phyloP scores from a whole-genome alignment of 1,139 yeast species.

The Pichiaceae sp. region DNA sequence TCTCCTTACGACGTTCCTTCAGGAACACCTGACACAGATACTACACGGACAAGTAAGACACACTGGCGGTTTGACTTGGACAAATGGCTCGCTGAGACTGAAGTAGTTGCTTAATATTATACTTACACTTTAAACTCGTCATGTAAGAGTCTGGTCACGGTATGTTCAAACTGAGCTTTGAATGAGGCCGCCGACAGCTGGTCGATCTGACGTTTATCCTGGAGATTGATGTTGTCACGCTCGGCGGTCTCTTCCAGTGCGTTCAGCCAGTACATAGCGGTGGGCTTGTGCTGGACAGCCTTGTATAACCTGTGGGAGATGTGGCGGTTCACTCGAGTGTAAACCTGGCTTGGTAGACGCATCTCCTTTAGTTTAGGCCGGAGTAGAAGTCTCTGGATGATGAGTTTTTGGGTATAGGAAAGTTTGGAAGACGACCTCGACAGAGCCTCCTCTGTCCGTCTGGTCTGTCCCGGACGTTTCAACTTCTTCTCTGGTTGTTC shows the following conservation, averaged over 20 bases:
- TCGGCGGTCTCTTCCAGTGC: slow-evolving; percentile 17
- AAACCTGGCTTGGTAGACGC: slow-evolving; percentile 10
- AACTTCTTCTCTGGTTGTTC: slow-evolving; percentile 5
- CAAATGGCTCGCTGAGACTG: slow-evolving; percentile 53
- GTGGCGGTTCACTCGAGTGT: slow-evolving; percentile 20
- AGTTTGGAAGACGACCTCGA: slow-evolving; percentile 4
- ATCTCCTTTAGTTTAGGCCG: slow-evolving; percentile 16
- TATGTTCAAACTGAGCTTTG: not conserved
- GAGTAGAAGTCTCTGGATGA: slow-evolving; percentile 23
- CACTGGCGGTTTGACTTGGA: slow-evolving; percentile 65
- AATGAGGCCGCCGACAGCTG: slow-evolving; percentile 1
- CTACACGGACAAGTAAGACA: slow-evolving; percentile 14
- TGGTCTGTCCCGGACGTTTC: slow-evolving; percentile 8
- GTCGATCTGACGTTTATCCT: slow-evolving; percentile 7
- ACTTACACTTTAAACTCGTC: not conserved
- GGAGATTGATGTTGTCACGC: slow-evolving; percentile 11
- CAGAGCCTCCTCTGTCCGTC: slow-evolving; percentile 17
- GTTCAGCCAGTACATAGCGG: slow-evolving; percentile 12
- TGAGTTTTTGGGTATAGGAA: slow-evolving; percentile 17
- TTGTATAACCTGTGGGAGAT: slow-evolving; percentile 20
- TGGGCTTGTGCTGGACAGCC: slow-evolving; percentile 5
- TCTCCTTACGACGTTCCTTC: slow-evolving; percentile 61
- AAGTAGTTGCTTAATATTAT: slow-evolving; percentile 25
- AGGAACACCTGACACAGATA: slow-evolving; percentile 34
- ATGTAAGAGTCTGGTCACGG: not conserved